Evolutionary conservation across 306 rosid species (phyloP).

Genomic region (Casuarina equisetifolia): DNA sequence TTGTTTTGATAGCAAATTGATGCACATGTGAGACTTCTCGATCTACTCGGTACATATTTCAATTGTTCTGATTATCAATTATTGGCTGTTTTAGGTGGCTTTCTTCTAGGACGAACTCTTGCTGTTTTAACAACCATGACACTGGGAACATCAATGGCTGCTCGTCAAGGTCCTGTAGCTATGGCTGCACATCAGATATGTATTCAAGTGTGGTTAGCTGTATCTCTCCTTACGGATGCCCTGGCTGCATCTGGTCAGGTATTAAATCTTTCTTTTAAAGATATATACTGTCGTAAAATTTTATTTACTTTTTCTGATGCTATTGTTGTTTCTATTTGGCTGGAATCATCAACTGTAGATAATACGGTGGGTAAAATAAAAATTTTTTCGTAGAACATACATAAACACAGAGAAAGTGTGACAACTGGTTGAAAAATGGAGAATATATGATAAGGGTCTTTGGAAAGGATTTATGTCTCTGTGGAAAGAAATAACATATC

Average conservation of each 20-base stretch:
- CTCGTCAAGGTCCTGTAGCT: slow-evolving; percentile 93
- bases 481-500: not conserved
- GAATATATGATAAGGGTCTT: not conserved
- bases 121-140: slow-evolving; percentile 84
- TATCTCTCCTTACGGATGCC: slow-evolving; percentile 93
- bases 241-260: slow-evolving; percentile 90
- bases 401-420: not conserved
- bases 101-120: slow-evolving; percentile 90
- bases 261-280: slow-evolving; percentile 16
- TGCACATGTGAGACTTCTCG: slow-evolving; percentile 13
- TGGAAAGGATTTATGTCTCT: no score
- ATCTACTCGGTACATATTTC: slow-evolving; percentile 20
- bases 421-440: not conserved
- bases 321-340: slow-evolving; percentile 14
- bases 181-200: slow-evolving; percentile 99
- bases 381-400: not conserved
- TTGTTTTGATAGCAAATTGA: slow-evolving; percentile 3
- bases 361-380: not conserved
- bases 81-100: slow-evolving; percentile 68
- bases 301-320: slow-evolving; percentile 5
- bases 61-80: slow-evolving; percentile 23
- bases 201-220: slow-evolving; percentile 97
- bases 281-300: slow-evolving; percentile 15
- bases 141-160: slow-evolving; percentile 94
- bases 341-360: not conserved